A percentile compares a stretch with the other conserved stretches of the same genome.
phyloP scores from a whole-genome alignment of 1,284 basidiomycete species.

The Xerocomus tenax region DNA sequence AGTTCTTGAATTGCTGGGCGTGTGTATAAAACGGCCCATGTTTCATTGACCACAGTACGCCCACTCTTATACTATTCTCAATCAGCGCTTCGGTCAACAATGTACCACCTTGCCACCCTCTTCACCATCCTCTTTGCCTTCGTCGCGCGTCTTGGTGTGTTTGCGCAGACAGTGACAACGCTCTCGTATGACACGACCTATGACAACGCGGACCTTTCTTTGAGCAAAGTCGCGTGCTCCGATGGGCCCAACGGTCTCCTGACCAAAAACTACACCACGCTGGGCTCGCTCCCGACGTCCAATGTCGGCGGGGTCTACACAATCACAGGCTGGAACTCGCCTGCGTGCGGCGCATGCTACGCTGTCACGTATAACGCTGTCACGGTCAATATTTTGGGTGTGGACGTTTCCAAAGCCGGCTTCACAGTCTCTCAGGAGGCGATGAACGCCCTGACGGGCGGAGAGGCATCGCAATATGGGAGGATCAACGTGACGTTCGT shows the following conservation, averaged over 20 bases:
- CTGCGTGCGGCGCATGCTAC: constrained; percentile 32
- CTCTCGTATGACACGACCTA: constrained; percentile 28
- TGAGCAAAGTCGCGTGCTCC: constrained; percentile 31
- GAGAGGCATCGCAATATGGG: constrained; percentile 22
- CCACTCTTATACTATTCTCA: background rate
- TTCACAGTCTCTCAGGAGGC: constrained; percentile 31
- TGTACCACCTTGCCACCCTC: constrained; percentile 13
- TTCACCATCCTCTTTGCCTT: constrained; percentile 7
- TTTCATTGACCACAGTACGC: background rate
- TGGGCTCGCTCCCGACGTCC: constrained; percentile 28
- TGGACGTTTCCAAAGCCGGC: constrained; percentile 28
- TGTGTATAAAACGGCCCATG: constrained; percentile 18
- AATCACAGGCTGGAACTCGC: constrained; percentile 25
- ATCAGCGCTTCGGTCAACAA: constrained; percentile 2
- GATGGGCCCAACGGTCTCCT: constrained; percentile 27
- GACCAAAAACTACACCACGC: constrained; percentile 24
- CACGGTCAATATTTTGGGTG: constrained; percentile 27
- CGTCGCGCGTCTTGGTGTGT: constrained; percentile 4
- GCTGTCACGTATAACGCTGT: constrained; percentile 21
- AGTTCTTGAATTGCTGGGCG: constrained; percentile 2
- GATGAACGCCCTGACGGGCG: constrained; percentile 28
- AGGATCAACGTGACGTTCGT: constrained; percentile 18
- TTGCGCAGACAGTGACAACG: constrained; percentile 21
- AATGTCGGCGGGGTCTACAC: constrained; percentile 28
- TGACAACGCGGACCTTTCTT: constrained; percentile 22